Evolutionary conservation across 495 filamentous ascomycete species (phyloP).

Genomic region (Daldinia vernicosa): DNA sequence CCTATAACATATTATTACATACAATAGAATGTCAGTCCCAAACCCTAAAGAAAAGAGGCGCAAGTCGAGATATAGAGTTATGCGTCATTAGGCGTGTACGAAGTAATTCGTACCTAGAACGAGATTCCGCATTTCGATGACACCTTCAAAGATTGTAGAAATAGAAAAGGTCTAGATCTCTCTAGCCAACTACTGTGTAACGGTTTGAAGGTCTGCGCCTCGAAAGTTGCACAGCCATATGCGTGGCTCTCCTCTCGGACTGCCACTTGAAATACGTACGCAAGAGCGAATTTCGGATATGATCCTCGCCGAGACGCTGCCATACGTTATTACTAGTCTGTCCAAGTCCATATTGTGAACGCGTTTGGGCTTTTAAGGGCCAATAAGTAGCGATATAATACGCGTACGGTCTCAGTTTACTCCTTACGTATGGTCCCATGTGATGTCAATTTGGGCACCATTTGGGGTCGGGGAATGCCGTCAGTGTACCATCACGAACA

Average conservation of each 20-base stretch:
- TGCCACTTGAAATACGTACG: conserved; percentile 1
- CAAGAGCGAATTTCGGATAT: conserved; percentile 14
- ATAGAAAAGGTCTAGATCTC: conserved; percentile 9
- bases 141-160: neutral
- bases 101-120: neutral
- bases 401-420: neutral
- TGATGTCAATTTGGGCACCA: neutral
- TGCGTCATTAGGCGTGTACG: neutral
- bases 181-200: neutral
- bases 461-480: neutral
- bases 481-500: neutral
- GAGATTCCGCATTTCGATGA: neutral
- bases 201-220: conserved; percentile 4
- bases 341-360: neutral
- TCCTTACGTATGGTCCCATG: neutral
- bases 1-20: no score
- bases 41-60: neutral
- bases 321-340: neutral
- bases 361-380: neutral
- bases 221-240: neutral
- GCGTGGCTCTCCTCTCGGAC: neutral
- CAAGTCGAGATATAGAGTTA: neutral
- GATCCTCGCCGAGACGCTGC: neutral
- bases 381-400: neutral
- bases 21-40: no score